Evolutionary conservation across 2,329 filamentous ascomycete species (phyloP), one percentile per base, ranked within the genome.

Genomic region (Sporothrix pseudoabietina): DNA sequence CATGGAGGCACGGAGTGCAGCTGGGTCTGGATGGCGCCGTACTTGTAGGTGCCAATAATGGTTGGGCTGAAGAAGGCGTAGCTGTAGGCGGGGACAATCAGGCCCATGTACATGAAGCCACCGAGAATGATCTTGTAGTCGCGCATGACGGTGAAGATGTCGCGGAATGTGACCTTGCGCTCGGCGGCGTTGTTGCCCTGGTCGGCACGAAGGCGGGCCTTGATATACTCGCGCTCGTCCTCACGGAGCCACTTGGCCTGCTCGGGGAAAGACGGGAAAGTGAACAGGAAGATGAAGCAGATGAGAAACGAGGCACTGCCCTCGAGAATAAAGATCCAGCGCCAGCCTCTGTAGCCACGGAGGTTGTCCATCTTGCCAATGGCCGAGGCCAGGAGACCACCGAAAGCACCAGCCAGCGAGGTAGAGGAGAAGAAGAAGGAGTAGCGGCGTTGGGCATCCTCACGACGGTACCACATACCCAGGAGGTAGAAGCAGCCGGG

Each of bases 351-450:
- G 78, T 94, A 96, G 30, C 88, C 89, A 9, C 84, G 82, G 12
- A 92, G 76, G 3, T 88, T 87, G 76, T 94, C 88, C 92, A 97
- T 94, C 78, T 96, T 93, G n/a, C 93, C 93, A 75, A 98, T 97
- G 0, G 91, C 94, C 1, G 90, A 91, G 0, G 94, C 94, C 4
- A 98, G 86, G 0, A 98, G 86, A 1, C 94, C 94, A 59, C 93
- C 94, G 78, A 97, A 98, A 0, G 94, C 92, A 44, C 92, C 92
- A 0, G 92, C 92, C 3, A 95, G 84, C 0, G 91, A 92, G 0
- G 92, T 94, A 39, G 87, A 93, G 78, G 88, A 90, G 85, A 98
- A 98, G 86, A 98, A 98, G 85, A 98, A 94, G 19, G 91, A 92
- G 83, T 94, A 98, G 41, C 96, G 90, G 78, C 94, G 93, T 82